Evolutionary conservation across 305 asterid species (phyloP).

Genomic region (Solanum hybrid): DNA sequence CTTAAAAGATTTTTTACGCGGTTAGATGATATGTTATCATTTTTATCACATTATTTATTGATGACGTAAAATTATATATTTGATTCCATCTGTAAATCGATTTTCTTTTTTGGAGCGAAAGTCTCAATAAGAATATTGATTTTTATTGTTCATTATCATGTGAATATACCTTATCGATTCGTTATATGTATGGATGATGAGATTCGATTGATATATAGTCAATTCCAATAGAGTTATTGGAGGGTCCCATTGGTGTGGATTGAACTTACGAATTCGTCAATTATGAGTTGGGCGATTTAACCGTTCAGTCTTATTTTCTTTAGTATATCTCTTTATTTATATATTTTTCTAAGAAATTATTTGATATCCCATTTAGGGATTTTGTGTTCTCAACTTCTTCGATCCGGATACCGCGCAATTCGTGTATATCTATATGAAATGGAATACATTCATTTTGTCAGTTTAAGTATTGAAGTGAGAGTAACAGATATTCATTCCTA

Average conservation of each 20-base stretch:
- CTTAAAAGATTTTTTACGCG: neutral
- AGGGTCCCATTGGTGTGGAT: neutral
- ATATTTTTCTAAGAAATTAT: no score
- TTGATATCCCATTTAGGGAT: neutral
- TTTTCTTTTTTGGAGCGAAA: neutral
- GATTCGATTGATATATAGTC: neutral
- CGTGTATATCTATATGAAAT: neutral
- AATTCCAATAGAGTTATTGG: neutral
- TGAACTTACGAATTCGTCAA: neutral
- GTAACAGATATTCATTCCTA: no score
- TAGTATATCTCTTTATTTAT: neutral
- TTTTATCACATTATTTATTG: neutral
- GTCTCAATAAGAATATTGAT: no score
- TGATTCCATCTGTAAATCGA: rapidly evolving
- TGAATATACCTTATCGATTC: neutral
- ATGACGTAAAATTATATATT: neutral
- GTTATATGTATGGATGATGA: neutral
- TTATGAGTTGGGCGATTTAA: neutral
- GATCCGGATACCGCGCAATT: neutral
- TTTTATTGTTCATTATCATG: neutral
- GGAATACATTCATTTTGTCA: no score
- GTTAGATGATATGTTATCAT: neutral
- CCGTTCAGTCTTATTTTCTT: no score
- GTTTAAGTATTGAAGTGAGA: no score
- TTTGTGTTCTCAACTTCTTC: neutral